A percentile compares a stretch with the other conserved stretches of the same genome.
Evolutionary conservation across 1,284 basidiomycete genomes (phyloP).

Genomic region (Pholiota adiposa): DNA sequence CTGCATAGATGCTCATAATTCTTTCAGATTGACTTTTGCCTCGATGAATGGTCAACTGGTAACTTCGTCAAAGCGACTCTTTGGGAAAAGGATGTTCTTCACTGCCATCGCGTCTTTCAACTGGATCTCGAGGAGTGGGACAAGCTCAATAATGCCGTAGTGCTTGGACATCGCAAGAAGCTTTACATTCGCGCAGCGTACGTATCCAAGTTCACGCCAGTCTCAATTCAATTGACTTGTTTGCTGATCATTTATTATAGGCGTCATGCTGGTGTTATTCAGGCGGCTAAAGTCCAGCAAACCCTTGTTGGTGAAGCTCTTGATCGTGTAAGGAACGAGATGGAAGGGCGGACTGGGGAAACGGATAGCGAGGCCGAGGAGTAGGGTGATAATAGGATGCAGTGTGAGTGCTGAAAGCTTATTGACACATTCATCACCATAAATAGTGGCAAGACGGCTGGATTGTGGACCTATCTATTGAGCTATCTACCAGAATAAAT

Average conservation of each 20-base stretch:
- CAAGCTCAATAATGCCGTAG: conserved; percentile 2
- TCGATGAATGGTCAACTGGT: conserved; percentile 24
- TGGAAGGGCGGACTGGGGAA: conserved; percentile 8
- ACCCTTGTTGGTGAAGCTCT: not conserved
- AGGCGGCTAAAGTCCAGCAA: not conserved
- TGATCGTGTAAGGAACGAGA: not conserved
- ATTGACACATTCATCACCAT: too few relatives aligned
- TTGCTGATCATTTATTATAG: too few relatives aligned
- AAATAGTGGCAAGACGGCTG: too few relatives aligned
- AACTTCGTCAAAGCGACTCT: conserved; percentile 13
- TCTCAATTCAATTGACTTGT: not conserved
- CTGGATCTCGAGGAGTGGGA: conserved; percentile 19
- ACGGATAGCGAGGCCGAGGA: conserved; percentile 7
- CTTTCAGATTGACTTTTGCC: conserved; percentile 22
- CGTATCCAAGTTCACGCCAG: not conserved
- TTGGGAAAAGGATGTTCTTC: conserved; percentile 15
- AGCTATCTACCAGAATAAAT: too few relatives aligned
- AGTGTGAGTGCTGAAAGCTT: too few relatives aligned
- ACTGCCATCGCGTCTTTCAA: conserved; percentile 12
- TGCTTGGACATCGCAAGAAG: conserved; percentile 10
- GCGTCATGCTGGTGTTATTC: not conserved
- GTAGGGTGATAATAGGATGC: too few relatives aligned
- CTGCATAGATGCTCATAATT: not conserved
- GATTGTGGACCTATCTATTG: too few relatives aligned
- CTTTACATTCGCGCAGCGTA: conserved; percentile 8